Conservation (phyloP, 2,329 filamentous ascomycete species). For the Pezicula radicicola region DNA sequence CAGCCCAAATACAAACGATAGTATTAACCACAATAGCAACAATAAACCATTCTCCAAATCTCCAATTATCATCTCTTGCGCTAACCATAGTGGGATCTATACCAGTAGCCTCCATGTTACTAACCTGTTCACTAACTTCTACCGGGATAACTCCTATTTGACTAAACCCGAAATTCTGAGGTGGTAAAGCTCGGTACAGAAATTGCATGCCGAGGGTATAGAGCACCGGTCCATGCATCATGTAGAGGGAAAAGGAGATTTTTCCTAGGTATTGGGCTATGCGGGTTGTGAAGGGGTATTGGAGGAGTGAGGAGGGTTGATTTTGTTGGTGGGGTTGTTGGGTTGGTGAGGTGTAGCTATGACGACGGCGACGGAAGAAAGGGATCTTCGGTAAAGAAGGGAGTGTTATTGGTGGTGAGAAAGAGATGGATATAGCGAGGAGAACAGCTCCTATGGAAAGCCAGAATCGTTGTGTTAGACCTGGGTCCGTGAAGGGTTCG, state of each 20-base stretch:
- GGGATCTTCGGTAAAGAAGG: background rate
- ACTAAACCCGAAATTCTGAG: background rate
- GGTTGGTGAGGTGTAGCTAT: too few species aligned
- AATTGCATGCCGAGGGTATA: constrained; percentile 22
- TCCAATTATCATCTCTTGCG: background rate
- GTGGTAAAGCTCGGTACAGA: background rate
- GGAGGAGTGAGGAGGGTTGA: background rate
- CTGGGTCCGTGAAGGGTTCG: background rate
- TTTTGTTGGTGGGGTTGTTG: background rate
- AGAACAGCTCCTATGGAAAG: constrained; percentile 4
- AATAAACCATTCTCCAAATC: constrained; percentile 16
- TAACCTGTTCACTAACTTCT: too few species aligned
- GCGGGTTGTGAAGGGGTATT: constrained; percentile 40
- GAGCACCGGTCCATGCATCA: constrained; percentile 49
- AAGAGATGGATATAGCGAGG: constrained; percentile 11
- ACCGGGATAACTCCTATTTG: too few species aligned
- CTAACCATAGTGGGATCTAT: too few species aligned
- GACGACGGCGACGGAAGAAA: background rate
- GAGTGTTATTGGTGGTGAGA: constrained; percentile 36
- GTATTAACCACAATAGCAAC: constrained; percentile 32
- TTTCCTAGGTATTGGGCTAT: constrained; percentile 50
- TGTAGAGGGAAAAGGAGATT: constrained; percentile 52
- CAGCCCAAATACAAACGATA: constrained; percentile 44
- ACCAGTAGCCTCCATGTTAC: too few species aligned
- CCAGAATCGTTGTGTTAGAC: constrained; percentile 6